Base-by-base conservation (phyloP, 768 basidiomycete species). In the Sporobolomyces phaffii region DNA sequence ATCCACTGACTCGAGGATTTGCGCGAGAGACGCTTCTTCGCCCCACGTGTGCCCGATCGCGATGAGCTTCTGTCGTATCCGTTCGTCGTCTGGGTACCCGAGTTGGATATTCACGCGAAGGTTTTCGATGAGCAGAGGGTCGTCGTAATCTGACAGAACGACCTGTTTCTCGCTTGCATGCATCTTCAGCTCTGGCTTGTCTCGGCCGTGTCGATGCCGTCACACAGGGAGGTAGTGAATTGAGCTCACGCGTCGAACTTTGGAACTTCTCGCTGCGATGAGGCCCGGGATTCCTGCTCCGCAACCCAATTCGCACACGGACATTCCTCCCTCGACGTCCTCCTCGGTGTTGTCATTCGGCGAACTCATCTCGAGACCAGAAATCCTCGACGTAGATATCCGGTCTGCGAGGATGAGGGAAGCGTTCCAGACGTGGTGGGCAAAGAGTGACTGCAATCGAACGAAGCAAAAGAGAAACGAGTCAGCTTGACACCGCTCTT, bases 1-100 rank as follows among this genome's bases (percentile, higher is more conserved):
- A n/a, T n/a, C n/a, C n/a, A n/a, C 60, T 60, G n/a, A 67, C 65
- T 20, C 2, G 29, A 63, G 51, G 5, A 69, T 22, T 15, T n/a
- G 17, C 8, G 45, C 28, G 0, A 64, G 20, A 0, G 67, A 43
- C 1, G 24, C 11, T 14, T 36, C 14, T 2, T 64, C 67, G 24
- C 62, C 67, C 67, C 67, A 69, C 3, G 58, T 48, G n/a, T 69
- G 67, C 0, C 67, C 67, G 3, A 50, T 1, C 0, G 62, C 67
- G 3, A 5, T 5, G 10, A 60, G 5, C 2, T 62, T 47, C 2
- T 44, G 2, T 15, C 44, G 47, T 2, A 13, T 33, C 0, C 17
- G 20, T 18, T 54, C 40, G 3, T 31, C 40, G 17, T 65, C 26
- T 11, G 31, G 20, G 34, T 51, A 51, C 2, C 48, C 66, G 22